Evolutionary conservation across 768 basidiomycete species (phyloP).

Genomic region (Neoboletus subvelutipes): DNA sequence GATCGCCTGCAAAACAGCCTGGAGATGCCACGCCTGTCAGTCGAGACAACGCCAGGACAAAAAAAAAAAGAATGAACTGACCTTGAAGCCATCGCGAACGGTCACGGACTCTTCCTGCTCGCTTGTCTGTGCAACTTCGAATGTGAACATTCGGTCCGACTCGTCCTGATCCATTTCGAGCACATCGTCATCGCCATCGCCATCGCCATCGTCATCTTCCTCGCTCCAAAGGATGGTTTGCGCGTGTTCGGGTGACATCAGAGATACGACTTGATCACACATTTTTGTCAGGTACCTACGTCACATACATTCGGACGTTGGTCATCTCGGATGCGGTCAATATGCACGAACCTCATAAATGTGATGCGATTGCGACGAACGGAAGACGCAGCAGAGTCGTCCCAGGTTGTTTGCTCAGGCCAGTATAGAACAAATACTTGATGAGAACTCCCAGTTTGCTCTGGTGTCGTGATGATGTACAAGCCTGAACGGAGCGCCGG

Average conservation of each 20-base stretch:
- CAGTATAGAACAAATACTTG: not conserved
- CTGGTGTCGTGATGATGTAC: not conserved
- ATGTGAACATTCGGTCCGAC: not conserved
- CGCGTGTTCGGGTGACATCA: not conserved
- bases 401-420: not conserved
- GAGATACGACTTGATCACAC: not conserved
- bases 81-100: not conserved
- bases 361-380: not conserved
- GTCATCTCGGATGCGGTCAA: not conserved
- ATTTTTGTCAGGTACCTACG: not conserved
- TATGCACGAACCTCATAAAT: not conserved
- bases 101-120: not conserved
- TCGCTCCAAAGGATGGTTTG: not conserved
- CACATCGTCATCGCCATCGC: not conserved
- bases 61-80: not conserved
- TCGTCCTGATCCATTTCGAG: not conserved
- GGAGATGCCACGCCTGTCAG: not conserved
- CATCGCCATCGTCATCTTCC: not conserved
- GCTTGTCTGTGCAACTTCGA: not conserved
- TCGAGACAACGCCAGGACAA: not conserved
- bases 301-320: not conserved
- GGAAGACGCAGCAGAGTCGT: not conserved
- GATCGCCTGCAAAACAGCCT: not conserved
- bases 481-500: not conserved
- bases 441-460: not conserved